Evolutionary conservation across 192 early-diverging fungal genomes (phyloP).

Genomic region (Coemansia sp.): DNA sequence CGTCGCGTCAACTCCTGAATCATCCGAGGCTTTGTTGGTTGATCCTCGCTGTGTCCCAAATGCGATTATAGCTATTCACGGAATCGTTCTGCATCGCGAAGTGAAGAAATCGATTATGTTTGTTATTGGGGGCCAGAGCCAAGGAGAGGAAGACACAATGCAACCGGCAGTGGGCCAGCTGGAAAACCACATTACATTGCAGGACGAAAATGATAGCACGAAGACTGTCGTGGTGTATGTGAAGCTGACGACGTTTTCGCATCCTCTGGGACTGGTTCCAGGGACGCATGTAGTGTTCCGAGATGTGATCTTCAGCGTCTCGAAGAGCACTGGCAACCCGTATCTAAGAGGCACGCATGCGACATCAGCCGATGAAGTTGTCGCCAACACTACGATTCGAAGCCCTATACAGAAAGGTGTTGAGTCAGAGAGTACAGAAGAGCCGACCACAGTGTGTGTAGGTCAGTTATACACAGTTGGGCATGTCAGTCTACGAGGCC

Average conservation of each 20-base stretch:
- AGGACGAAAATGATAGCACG: constrained; percentile 13
- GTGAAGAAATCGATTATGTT: constrained; percentile 10
- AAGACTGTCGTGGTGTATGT: constrained; percentile 20
- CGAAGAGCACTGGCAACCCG: constrained; percentile 14
- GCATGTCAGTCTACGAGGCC: background rate
- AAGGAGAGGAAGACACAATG: background rate
- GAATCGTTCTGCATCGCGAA: constrained; percentile 11
- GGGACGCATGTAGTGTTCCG: constrained; percentile 23
- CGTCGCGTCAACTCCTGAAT: background rate
- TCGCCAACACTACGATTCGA: background rate
- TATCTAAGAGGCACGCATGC: constrained; percentile 18
- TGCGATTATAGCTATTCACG: constrained; percentile 12
- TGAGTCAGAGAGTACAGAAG: background rate
- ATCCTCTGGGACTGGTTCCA: constrained; percentile 33
- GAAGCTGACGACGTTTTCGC: constrained; percentile 26
- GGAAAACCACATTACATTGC: constrained; percentile 23
- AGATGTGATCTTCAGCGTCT: constrained; percentile 9
- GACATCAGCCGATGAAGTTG: constrained; percentile 14
- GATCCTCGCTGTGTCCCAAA: background rate
- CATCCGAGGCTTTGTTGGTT: background rate
- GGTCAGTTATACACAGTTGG: constrained; percentile 6
- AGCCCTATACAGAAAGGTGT: too few relatives aligned
- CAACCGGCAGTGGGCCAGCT: constrained; percentile 7
- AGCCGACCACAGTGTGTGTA: constrained; percentile 8
- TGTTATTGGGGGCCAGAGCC: background rate